Conservation (phyloP, 495 filamentous ascomycete genomes). For the Penicillium canariense region DNA sequence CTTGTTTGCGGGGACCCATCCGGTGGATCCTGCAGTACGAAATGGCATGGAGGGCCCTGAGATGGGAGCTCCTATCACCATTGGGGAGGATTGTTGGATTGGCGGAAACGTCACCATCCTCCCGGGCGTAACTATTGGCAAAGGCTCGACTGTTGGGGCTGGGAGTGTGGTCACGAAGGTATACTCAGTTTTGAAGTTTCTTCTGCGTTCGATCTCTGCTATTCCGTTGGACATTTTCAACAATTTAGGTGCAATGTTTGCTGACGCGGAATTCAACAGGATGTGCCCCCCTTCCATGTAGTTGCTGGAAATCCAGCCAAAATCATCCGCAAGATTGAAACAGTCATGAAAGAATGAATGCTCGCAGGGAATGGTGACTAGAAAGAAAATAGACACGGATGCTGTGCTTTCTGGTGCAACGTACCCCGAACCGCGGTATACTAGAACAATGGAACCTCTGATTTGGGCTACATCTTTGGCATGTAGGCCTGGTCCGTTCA, state of each 20-base stretch:
- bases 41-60: slow-evolving; percentile 77
- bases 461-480: slow-evolving; percentile 8
- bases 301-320: slow-evolving; percentile 67
- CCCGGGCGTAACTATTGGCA: slow-evolving; percentile 79
- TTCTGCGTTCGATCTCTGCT: not conserved
- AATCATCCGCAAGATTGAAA: slow-evolving; percentile 56
- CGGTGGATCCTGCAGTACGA: slow-evolving; percentile 67
- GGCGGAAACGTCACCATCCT: slow-evolving; percentile 74
- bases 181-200: slow-evolving; percentile 22
- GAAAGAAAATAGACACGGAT: not conserved
- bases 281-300: slow-evolving; percentile 62
- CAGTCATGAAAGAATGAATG: slow-evolving; percentile 26
- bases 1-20: slow-evolving; percentile 73
- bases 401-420: not conserved
- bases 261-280: slow-evolving; percentile 29
- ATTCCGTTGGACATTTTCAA: not conserved
- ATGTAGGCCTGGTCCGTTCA: slow-evolving; percentile 16
- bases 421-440: not conserved
- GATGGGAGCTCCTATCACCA: slow-evolving; percentile 66
- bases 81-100: slow-evolving; percentile 90
- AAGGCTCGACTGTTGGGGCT: slow-evolving; percentile 74
- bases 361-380: not conserved
- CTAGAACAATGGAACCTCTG: not conserved
- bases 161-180: slow-evolving; percentile 90
- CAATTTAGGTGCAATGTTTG: not conserved